Percentiles rank a stretch among this genome's conserved stretches.
Evolutionary conservation across 164 flowering plant genomes (phyloP).

Genomic region (Echeveria elegans): DNA sequence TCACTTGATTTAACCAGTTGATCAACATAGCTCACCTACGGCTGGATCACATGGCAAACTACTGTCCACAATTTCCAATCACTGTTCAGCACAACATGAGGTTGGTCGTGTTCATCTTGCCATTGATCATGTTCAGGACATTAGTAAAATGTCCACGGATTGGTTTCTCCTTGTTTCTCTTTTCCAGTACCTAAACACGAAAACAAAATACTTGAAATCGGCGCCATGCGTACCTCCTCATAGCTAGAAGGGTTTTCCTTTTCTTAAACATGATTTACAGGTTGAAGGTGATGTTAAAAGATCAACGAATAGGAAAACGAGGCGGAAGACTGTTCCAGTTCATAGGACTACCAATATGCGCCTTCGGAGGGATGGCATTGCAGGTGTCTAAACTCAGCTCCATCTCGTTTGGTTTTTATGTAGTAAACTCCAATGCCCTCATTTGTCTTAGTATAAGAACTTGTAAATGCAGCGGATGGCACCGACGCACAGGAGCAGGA

Average conservation of each 20-base stretch:
- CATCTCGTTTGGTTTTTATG: not conserved
- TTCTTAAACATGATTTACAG: conserved; percentile 16
- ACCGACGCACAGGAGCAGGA: not conserved
- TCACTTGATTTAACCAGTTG: not conserved
- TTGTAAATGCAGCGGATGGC: not conserved
- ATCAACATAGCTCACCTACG: not conserved
- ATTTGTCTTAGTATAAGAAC: not conserved
- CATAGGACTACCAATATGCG: not conserved
- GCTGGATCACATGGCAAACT: not conserved
- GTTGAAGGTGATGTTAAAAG: not conserved
- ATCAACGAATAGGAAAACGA: not conserved
- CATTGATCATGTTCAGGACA: not conserved
- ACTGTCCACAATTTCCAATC: not conserved
- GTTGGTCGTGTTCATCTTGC: not conserved
- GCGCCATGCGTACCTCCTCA: too few species aligned
- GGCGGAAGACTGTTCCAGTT: not conserved
- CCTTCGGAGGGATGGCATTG: not conserved
- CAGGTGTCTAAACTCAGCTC: not conserved
- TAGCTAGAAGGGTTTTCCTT: not conserved
- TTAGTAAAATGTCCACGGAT: too few species aligned
- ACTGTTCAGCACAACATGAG: not conserved
- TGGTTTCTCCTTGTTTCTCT: too few species aligned
- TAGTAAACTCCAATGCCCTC: too few species aligned
- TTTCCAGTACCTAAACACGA: too few species aligned
- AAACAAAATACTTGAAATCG: too few species aligned